Evolutionary conservation across 192 early-diverging fungal genomes (phyloP), one percentile per base, ranked within the genome.

Genomic region (Haplosporangium gracile): DNA sequence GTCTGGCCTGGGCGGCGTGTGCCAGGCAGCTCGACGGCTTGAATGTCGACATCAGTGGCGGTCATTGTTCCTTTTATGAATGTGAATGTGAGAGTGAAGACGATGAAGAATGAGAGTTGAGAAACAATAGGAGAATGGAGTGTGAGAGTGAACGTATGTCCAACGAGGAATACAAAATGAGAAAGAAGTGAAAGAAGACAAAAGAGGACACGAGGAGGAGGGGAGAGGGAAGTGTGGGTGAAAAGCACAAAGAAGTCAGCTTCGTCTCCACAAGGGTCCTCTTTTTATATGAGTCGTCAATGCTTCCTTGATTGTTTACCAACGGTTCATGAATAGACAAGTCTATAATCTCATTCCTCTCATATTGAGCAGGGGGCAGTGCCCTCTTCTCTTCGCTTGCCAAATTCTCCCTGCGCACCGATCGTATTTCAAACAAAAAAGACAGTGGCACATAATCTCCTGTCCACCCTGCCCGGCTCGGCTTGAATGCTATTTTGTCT

Each of bases 1-100:
- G 92, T 91, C 79, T 91, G 89, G n/a, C 92, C 92, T 57, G 89
- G 88, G 26, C 88, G 79, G 69, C 85, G 78, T 10, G 88, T 85
- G 34, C 87, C 84, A 7, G 92, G 92, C 11, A 93, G 57, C 70
- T 92, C 92, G 32, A 90, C 79, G 8, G 88, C 68, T 69, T 91
- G 91, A 20, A 72, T 74, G 77, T 88, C 88, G 55, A 90, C 60
- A 57, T 57, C 26, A 32, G 60, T 5, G 60, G 29, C 26, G 15
- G 85, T 49, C 78, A 80, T 74, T 5, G 26, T 80, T 26, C 16
- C 2, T 43, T 34, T 20, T 40, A 40, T 34, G 29, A 71, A 60
- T 11, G 49, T 38, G 74, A 24, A 29, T 9, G 45, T 40, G 18
- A 10, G 34, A 57, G 57, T 16, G 74, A 71, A 24, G 74, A 76